Percentiles rank a stretch among this genome's conserved stretches.
Evolutionary conservation across 768 basidiomycete genomes (phyloP).

Genomic region (Serendipita sp.): DNA sequence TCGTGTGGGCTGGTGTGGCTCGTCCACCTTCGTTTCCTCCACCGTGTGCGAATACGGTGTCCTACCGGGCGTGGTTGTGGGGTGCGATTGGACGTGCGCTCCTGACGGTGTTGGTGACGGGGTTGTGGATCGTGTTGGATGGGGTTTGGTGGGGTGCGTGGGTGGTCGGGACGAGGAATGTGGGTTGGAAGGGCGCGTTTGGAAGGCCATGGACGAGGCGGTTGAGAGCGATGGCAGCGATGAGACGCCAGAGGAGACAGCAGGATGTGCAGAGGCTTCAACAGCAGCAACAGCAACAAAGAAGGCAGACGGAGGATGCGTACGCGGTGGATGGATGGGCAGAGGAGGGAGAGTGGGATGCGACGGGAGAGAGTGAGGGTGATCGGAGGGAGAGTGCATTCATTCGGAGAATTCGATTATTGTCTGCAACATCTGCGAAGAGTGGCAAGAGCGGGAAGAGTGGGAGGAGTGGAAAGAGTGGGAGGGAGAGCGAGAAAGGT

Average conservation of each 20-base stretch:
- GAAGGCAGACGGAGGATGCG: neutral
- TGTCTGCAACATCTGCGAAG: neutral
- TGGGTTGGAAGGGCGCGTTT: slow-evolving; percentile 1
- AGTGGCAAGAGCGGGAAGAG: neutral
- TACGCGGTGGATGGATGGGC: no score
- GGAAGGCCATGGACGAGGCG: neutral
- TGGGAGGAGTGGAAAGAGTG: neutral
- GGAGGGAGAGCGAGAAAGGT: neutral
- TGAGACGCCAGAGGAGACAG: no score
- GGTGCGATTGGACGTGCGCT: neutral
- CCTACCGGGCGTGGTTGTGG: slow-evolving; percentile 3
- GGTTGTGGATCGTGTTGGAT: neutral
- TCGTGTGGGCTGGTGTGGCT: neutral
- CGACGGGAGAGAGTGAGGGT: neutral
- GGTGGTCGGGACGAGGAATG: neutral
- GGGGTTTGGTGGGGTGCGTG: slow-evolving; percentile 4
- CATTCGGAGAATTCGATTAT: neutral
- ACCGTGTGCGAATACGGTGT: neutral
- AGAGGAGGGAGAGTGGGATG: neutral
- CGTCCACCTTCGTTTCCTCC: neutral
- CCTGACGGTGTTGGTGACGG: neutral
- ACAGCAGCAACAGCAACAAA: neutral
- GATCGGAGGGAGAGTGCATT: neutral
- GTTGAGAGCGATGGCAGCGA: neutral
- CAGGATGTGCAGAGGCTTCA: neutral